Base-by-base conservation (phyloP, 1,284 basidiomycete species). In the Melampsora americana region DNA sequence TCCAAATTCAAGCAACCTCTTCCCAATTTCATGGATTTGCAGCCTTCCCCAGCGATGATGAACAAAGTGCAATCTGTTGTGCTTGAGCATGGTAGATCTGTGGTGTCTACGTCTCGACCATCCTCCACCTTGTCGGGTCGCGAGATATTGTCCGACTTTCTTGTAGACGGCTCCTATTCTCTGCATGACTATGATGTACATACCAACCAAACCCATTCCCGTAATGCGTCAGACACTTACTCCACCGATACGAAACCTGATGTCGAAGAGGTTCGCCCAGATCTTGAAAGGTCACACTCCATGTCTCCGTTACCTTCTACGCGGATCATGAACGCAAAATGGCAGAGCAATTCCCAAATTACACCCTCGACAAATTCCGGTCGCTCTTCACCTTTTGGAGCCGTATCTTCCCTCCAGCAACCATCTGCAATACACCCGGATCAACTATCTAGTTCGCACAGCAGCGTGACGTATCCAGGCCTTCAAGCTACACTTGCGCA, bases 1-100 rank as follows among this genome's bases (percentile, higher is more conserved):
- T 66, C 28, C 30, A 74, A 67, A 28, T 44, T 65, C 32, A 74
- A 74, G 32, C 65, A 74, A 16, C 46, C 32, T 46, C 60, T 61
- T 18, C 7, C 72, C 23, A 64, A 59, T 60, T 74, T 74, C 53
- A 30, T 74, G 35, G 65, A 74, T 59, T 35, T 60, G 28, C 23
- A 66, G 26, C 70, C 53, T 23, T 18, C 56, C 5, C 20, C 53
- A 12, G 65, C 59, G 35, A 28, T 23, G 53, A 56, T 56, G 53
- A 56, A 2, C 53, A 56, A 56, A 56, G n/a, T 28, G n/a, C n/a
- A 56, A 12, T 56, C 53, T 56, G n/a, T 16, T 56, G 53, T 28
- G 28, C 3, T 28, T 7, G 28, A 56, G 53, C 53, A 44, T 44
- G 53, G 28, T 14, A 23, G n/a, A 14, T 14, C 53, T n/a, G 11